Conservation (phyloP, 352 stramenopile genomes). For the Phytophthora macrochlamydospora region DNA sequence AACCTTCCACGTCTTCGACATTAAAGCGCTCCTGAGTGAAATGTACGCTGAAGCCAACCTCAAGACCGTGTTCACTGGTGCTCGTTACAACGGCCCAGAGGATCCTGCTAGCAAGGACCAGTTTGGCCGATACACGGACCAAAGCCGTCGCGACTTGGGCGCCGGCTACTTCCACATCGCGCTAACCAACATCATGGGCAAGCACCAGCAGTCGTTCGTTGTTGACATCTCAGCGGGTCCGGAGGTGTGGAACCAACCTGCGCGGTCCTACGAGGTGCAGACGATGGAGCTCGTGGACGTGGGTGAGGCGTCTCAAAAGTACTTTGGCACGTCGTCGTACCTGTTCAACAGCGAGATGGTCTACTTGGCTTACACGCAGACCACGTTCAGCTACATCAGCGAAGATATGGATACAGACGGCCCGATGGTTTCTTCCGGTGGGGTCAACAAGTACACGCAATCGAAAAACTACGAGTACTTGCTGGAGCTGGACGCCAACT, state of each 20-base stretch:
- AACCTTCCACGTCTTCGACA: constrained; percentile 36
- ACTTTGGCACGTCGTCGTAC: constrained; percentile 38
- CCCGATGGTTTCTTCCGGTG: constrained; percentile 24
- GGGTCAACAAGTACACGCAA: constrained; percentile 15
- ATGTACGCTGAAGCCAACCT: constrained; percentile 27
- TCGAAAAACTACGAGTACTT: constrained; percentile 28
- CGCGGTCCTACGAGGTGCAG: constrained; percentile 6
- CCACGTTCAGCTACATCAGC: constrained; percentile 35
- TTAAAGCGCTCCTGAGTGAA: constrained; percentile 37
- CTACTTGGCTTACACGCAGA: constrained; percentile 42
- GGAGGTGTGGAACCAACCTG: constrained; percentile 51
- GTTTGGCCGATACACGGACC: constrained; percentile 39
- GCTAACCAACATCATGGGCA: constrained; percentile 37
- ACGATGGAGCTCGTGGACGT: constrained; percentile 31
- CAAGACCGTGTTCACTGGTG: constrained; percentile 34
- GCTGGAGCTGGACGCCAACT: constrained; percentile 23
- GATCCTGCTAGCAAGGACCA: constrained; percentile 18
- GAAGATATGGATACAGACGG: constrained; percentile 28
- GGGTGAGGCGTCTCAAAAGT: constrained; percentile 13
- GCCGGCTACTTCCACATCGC: constrained; percentile 41
- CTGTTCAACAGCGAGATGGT: constrained; percentile 45
- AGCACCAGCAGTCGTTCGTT: constrained; percentile 36
- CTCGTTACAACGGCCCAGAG: constrained; percentile 24
- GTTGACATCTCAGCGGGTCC: constrained; percentile 30
- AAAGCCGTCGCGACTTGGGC: constrained; percentile 38